Evolutionary conservation across 352 stramenopile species (phyloP), one percentile per base, ranked within the genome.

Genomic region (Phytophthora foliorum): DNA sequence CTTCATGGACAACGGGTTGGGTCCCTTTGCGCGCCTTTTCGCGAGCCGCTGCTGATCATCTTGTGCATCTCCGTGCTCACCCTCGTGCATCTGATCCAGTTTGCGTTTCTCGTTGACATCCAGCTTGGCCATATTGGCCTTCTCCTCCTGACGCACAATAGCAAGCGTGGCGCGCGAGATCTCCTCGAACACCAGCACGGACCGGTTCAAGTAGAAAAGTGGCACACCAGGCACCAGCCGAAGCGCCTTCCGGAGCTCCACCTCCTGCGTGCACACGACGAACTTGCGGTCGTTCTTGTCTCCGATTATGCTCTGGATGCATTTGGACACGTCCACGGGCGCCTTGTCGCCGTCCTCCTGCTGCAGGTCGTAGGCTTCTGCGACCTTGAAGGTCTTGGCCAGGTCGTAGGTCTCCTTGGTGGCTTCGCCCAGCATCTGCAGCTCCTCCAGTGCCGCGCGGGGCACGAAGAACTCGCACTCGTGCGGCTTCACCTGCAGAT

Each of bases 181-280:
- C 57, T 94, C 85, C 62, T 96, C 89, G 58, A 96, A 96, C 61
- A 96, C 89, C 17, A 96, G 75, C 71, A 95, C 87, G 5, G 89
- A 94, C 29, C 89, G 87, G 70, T 96, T 96, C 19, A 96, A 62
- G 74, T 96, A 96, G 42, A 96, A 69, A n/a, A 96, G 81, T 51
- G 89, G 89, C 46, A 95, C 87, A 49, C 89, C 89, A 2, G 86
- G 79, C 21, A 95, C 74, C 0, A 67, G 39, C 13, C 89, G 81
- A 67, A 96, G 67, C n/a, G 59, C 69, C 72, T 92, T 91, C 27
- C 89, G 85, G 52, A 96, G 74, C 60, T 94, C 87, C 36, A 93
- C 88, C 55, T 96, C 89, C 51, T 96, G 89, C 39, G 89, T 95
- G 44, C 85, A 90, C 25, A 96, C 89, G 31, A 96, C 72, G 49